These are phyloP conservation scores for Aureobasidium mangrovei DNA, from an alignment of 2,329 filamentous ascomycete genomes.

Conservation along the genomic window DNA sequence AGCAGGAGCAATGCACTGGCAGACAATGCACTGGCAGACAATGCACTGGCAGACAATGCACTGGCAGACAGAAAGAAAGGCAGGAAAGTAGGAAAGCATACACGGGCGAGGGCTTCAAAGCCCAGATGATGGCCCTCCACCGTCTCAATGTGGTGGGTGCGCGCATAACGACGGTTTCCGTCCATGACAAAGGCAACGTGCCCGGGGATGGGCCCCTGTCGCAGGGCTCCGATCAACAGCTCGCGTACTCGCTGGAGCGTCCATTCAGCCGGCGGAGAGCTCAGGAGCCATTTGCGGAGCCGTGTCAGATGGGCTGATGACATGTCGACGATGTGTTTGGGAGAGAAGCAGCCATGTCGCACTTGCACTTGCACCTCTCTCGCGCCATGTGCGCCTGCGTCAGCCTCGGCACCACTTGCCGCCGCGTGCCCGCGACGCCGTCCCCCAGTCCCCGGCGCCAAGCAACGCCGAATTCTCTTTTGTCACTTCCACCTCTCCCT, in stretches of 20 bases:
- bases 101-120: conserved; percentile 86
- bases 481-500: neutral
- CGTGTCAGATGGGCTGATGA: conserved; percentile 47
- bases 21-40: no score
- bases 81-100: conserved; percentile 33
- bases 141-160: conserved; percentile 85
- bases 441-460: neutral
- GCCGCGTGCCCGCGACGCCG: neutral
- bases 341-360: neutral
- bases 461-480: conserved; percentile 9
- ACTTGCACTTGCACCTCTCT: no score
- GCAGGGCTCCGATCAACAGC: conserved; percentile 76
- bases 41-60: no score
- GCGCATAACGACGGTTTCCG: conserved; percentile 87
- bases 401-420: conserved; percentile 7
- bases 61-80: no score
- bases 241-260: conserved; percentile 69
- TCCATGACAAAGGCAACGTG: conserved; percentile 99
- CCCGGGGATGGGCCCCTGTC: conserved; percentile 83
- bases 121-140: conserved; percentile 93
- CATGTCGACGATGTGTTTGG: conserved; percentile 16
- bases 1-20: neutral
- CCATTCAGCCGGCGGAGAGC: conserved; percentile 89
- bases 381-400: conserved; percentile 3
- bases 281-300: conserved; percentile 66